Base-by-base conservation (phyloP, 352 stramenopile species). In the Pythium plurisporium region DNA sequence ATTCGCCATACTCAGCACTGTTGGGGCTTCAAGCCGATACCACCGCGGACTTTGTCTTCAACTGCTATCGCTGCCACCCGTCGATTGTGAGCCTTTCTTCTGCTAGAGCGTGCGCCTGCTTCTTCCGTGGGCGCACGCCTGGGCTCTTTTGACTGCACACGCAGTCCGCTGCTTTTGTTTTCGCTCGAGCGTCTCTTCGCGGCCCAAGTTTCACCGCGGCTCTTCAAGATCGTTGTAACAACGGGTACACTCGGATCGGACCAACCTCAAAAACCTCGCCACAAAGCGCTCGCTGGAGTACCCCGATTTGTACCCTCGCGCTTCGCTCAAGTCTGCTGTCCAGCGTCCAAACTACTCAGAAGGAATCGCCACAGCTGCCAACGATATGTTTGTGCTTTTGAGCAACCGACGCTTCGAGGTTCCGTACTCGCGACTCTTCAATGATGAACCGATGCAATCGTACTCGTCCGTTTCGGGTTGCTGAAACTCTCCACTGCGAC, bases 1-100 rank as follows among this genome's bases (percentile, higher is more conserved):
- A 36, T 61, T 94, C 67, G 69, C 73, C 80, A 94, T 94, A 49
- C 34, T 55, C 17, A n/a, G 40, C 25, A 4, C 17, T 9, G 38
- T 20, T 41, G 10, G 20, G 34, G 3, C 6, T 15, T 41, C 34
- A 37, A 37, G 5, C 31, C 31, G 31, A 37, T 14, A 37, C 8
- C 31, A 37, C n/a, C n/a, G n/a, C n/a, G n/a, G n/a, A n/a, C n/a
- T n/a, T n/a, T n/a, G n/a, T n/a, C n/a, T n/a, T n/a, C n/a, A n/a
- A n/a, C n/a, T n/a, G n/a, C n/a, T n/a, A n/a, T n/a, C n/a, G n/a
- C n/a, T n/a, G n/a, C n/a, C n/a, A n/a, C n/a, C n/a, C n/a, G n/a
- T n/a, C n/a, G n/a, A n/a, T n/a, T n/a, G n/a, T n/a, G n/a, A n/a
- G 26, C 26, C 48, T n/a, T 34, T 25, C 12, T 4, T 29, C 40